Base-by-base conservation (phyloP, 2,329 filamentous ascomycete genomes). In the Diplodia seriata region DNA sequence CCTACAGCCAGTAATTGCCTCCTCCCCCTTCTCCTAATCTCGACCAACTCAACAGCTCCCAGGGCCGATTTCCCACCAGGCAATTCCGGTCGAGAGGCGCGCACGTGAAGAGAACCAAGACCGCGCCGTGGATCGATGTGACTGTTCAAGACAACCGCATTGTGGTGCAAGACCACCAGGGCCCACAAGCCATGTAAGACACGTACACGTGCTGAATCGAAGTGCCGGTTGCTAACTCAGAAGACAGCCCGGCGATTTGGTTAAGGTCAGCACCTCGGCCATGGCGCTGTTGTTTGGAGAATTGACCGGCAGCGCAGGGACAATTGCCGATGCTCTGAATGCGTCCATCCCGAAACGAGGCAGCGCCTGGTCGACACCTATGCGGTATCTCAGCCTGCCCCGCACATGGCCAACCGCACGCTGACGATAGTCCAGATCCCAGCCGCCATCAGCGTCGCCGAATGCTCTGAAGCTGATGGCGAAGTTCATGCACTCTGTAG, bases 331-430 rank as follows among this genome's bases (percentile, higher is more conserved):
- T 94, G 91, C 74, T 73, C 77, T 1, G 76, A 81, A 69, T 93
- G 91, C 74, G 83, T 91, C 29, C 89, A 93, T 76, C 85, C 86
- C 68, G 86, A 89, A 69, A 94, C 91, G 4, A 87, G 84, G 76
- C 91, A 94, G 77, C 82, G 90, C 31, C 85, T 86, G 62, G 83
- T 91, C 67, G 85, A 92, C 73, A 91, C 88, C 0, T 92, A 92
- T 72, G 82, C 85, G 68, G 87, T 91, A 76, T n/a, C 23, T 15
- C n/a, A 20, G 11, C 61, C 15, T 15, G 40, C 20, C 20, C 31
- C 8, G 12, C 9, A 18, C n/a, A 4, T 23, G 9, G n/a, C 3
- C 23, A 5, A 6, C 1, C 20, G 14, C 5, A 49, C 4, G 18
- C 29, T 66, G n/a, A 66, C 12, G 9, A 23, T 9, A 14, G 9